Evolutionary conservation across 495 filamentous ascomycete species (phyloP), one percentile per base, ranked within the genome.

Genomic region (Penicillium lividum): DNA sequence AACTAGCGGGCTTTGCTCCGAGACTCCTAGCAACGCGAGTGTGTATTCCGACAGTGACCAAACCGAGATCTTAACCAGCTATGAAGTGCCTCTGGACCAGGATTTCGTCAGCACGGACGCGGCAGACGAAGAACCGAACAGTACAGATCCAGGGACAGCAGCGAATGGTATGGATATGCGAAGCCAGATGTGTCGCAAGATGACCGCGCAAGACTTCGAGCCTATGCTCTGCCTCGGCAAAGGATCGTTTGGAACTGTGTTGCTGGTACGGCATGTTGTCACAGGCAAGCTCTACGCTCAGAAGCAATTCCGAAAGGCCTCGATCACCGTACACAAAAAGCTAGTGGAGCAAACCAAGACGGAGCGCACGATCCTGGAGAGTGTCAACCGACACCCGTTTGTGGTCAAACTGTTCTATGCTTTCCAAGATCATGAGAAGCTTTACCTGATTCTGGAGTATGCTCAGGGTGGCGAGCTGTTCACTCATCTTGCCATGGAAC

Each of bases 291-390:
- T 98, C 4, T 98, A 89, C 67, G 95, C 94, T 2, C 94, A 98
- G 78, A 98, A 98, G 77, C 95, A 98, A 77, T 93, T 98, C 75
- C 90, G 92, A 67, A 98, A 98, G 70, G 94, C 94, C 1, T 93
- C 91, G 1, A 74, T 98, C 43, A 88, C 90, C 6, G 90, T 97
- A 10, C 90, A 94, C 72, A 97, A 97, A 78, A 89, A 89, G 61
- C 80, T 97, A 11, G 81, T 98, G 42, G 94, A 97, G 76, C 94
- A 98, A 70, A 97, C 94, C 40, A 95, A 95, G 79, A 97, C 94
- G 10, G 94, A 98, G 74, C 90, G 94, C 40, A 84, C 84, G 53
- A 95, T 98, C 57, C 80, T 98, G 47, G 94, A 98, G 73, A 93
- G 90, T 60, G 89, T 98, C 71, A 97, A 93, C 66, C 85, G 92